phyloP scores from a whole-genome alignment of 192 early-diverging fungal genomes.

The Physocladia obscura region DNA sequence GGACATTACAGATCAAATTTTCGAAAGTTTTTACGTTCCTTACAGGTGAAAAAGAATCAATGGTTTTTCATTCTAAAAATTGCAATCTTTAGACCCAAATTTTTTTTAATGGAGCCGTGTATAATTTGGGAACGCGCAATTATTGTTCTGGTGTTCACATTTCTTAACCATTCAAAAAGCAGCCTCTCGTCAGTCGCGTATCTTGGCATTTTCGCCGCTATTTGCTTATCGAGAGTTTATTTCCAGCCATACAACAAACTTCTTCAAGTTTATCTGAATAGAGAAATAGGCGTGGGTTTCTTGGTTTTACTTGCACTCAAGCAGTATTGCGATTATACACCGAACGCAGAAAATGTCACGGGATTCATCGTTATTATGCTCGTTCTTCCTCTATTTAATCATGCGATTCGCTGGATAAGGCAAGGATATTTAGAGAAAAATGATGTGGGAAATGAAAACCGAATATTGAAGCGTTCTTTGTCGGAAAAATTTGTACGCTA shows the following conservation, averaged over 20 bases:
- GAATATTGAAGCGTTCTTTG: too few relatives aligned
- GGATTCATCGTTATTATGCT: background rate
- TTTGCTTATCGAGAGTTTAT: slow-evolving; percentile 20
- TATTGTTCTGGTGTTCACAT: slow-evolving; percentile 21
- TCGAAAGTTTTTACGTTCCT: slow-evolving; percentile 10
- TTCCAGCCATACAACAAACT: slow-evolving; percentile 21
- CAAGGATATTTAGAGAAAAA: background rate
- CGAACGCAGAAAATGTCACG: background rate
- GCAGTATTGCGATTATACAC: slow-evolving; percentile 4
- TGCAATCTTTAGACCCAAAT: background rate
- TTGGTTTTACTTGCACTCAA: slow-evolving; percentile 15
- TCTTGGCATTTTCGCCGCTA: background rate
- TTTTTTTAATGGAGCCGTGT: slow-evolving; percentile 1
- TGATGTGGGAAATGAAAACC: too few relatives aligned
- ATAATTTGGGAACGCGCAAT: slow-evolving; percentile 12
- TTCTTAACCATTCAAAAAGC: background rate
- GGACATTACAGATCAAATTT: background rate
- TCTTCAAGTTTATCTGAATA: slow-evolving; percentile 26
- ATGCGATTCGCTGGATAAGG: slow-evolving; percentile 9
- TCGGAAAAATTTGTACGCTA: too few relatives aligned
- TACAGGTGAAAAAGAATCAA: slow-evolving; percentile 15
- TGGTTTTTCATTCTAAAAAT: too few relatives aligned
- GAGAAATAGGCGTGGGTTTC: slow-evolving; percentile 17
- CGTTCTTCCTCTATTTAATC: slow-evolving; percentile 2
- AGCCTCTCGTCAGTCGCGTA: background rate